Evolutionary conservation across 306 rosid species (phyloP).

Genomic region (Acmispon strigosus): DNA sequence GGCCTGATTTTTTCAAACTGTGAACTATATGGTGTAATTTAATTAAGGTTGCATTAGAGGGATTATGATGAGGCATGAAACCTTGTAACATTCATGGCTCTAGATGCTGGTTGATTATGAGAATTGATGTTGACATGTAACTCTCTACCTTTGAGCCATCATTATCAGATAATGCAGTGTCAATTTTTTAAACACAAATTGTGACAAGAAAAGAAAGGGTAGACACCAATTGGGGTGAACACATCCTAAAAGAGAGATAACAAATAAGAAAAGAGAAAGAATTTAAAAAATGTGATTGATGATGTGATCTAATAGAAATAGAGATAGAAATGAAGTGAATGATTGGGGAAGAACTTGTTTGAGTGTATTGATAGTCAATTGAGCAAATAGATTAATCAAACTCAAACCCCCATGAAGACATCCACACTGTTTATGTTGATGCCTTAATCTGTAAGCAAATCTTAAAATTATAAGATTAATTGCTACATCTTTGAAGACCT

Average conservation of each 20-base stretch:
- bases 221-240: too few relatives aligned
- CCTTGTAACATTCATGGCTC: neutral
- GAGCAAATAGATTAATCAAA: neutral
- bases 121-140: neutral
- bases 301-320: too few relatives aligned
- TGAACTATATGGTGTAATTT: neutral
- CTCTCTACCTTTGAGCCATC: neutral
- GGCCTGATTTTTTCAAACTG: neutral
- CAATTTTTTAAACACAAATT: neutral
- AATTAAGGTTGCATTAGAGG: neutral
- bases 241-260: too few relatives aligned
- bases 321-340: too few relatives aligned
- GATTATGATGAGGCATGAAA: neutral
- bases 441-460: neutral
- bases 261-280: too few relatives aligned
- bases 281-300: too few relatives aligned
- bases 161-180: neutral
- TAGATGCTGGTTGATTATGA: neutral
- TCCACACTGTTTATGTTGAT: neutral
- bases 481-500: neutral
- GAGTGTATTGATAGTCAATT: too few relatives aligned
- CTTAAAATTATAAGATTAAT: neutral
- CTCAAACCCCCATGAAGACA: neutral
- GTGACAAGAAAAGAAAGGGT: too few relatives aligned
- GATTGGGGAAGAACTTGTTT: too few relatives aligned